Percentiles rank a stretch among this genome's conserved stretches.
These are phyloP conservation scores for Collybia nuda DNA, from an alignment of 768 basidiomycete genomes.

Conservation along the genomic window DNA sequence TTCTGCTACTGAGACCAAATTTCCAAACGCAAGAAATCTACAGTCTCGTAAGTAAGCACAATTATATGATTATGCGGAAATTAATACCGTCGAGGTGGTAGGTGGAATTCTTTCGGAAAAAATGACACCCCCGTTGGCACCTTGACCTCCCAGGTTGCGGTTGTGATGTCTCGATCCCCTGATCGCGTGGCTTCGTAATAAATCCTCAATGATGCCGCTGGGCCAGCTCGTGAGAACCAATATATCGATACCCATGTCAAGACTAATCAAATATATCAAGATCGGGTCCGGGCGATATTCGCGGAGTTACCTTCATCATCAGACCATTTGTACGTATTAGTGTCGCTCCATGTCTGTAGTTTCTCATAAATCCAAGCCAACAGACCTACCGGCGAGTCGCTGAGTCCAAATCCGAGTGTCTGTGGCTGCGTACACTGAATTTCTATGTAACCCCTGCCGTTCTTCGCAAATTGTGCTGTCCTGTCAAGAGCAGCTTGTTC, in stretches of 20 bases:
- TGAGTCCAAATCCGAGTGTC: conserved; percentile 50
- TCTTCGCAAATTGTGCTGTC: conserved; percentile 23
- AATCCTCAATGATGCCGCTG: conserved; percentile 56
- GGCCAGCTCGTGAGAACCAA: conserved; percentile 58
- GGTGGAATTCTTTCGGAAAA: conserved; percentile 49
- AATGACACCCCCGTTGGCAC: conserved; percentile 50
- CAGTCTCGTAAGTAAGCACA: no score
- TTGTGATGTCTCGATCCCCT: conserved; percentile 3
- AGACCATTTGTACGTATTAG: conserved; percentile 54
- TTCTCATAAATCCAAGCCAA: conserved; percentile 58
- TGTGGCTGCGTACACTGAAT: conserved; percentile 49
- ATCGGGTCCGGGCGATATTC: not conserved
- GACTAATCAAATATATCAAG: conserved; percentile 32
- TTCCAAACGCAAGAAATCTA: not conserved
- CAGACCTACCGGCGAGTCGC: conserved; percentile 57
- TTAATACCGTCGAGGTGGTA: conserved; percentile 29
- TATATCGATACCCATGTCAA: conserved; percentile 63
- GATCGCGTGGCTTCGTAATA: conserved; percentile 47
- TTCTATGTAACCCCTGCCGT: conserved; percentile 37
- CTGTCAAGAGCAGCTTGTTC: conserved; percentile 35
- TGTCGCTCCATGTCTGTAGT: conserved; percentile 35
- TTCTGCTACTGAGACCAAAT: conserved; percentile 25
- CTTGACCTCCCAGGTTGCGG: conserved; percentile 4
- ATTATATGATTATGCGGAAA: not conserved
- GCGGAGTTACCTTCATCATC: conserved; percentile 48